phyloP scores from a whole-genome alignment of 306 rosid genomes.

The Delonix regia region DNA sequence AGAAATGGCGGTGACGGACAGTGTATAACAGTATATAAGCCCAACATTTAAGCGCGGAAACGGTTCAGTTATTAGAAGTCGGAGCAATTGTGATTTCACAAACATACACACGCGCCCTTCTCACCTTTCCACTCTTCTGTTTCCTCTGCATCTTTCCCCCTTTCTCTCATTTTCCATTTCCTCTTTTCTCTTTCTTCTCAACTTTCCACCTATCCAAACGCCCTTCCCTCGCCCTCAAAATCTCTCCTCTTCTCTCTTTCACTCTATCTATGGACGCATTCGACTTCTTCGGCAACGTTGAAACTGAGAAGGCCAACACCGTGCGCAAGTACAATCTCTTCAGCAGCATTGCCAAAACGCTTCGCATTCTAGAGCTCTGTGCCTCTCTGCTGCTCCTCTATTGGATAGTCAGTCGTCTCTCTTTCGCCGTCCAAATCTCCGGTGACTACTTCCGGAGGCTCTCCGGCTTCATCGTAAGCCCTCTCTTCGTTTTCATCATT shows the following conservation, averaged over 20 bases:
- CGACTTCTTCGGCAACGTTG: slow-evolving; percentile 37
- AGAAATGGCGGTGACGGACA: background rate
- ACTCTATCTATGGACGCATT: slow-evolving; percentile 45
- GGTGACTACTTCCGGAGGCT: slow-evolving; percentile 45
- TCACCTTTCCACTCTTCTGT: background rate
- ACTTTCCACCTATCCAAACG: background rate
- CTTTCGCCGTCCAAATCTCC: slow-evolving; percentile 55
- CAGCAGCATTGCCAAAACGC: slow-evolving; percentile 43
- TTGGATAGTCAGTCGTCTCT: slow-evolving; percentile 67
- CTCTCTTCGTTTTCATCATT: slow-evolving; percentile 70
- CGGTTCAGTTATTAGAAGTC: slow-evolving; percentile 19
- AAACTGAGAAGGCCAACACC: slow-evolving; percentile 34
- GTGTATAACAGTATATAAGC: background rate
- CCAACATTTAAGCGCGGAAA: background rate
- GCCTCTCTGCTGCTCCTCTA: slow-evolving; percentile 44
- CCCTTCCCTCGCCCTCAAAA: background rate
- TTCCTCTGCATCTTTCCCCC: background rate
- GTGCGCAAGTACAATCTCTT: slow-evolving; percentile 39
- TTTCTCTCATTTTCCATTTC: background rate
- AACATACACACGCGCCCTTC: background rate
- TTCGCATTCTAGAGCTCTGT: slow-evolving; percentile 56
- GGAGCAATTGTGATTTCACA: background rate
- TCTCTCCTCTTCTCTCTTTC: background rate
- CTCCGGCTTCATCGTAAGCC: slow-evolving; percentile 43
- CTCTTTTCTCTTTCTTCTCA: background rate